phyloP scores from a whole-genome alignment of 805 yeast genomes.

The Pichia occidentalis region DNA sequence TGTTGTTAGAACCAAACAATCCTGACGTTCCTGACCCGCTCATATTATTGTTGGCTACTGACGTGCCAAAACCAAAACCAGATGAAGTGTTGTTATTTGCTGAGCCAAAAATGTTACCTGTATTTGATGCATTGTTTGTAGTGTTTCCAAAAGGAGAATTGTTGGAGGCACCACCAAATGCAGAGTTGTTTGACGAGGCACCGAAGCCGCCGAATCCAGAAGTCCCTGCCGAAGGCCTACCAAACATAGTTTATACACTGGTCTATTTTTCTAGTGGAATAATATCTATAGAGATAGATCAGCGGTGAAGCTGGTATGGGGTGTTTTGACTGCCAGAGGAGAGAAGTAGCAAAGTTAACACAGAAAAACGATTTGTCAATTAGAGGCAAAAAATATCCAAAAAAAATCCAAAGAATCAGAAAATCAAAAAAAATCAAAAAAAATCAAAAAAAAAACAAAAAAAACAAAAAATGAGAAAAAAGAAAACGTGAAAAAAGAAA shows the following conservation, averaged over 20 bases:
- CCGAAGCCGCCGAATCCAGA: conserved; percentile 47
- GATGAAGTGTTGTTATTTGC: conserved; percentile 6
- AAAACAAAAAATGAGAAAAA: no score
- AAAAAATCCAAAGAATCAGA: no score
- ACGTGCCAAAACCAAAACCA: conserved; percentile 16
- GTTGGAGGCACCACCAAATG: conserved; percentile 16
- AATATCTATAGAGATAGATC: no score
- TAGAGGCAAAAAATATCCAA: no score
- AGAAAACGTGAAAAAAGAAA: no score
- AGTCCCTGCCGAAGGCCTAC: conserved; percentile 33
- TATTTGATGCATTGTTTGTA: background rate
- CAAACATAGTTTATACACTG: conserved; percentile 35
- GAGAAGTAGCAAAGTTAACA: background rate
- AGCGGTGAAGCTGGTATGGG: no score
- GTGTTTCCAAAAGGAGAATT: conserved; percentile 25
- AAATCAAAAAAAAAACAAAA: no score
- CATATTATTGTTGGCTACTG: background rate
- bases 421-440: no score
- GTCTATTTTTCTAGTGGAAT: no score
- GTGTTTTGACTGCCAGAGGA: no score
- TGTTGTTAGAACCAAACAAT: conserved; percentile 9
- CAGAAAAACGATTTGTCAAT: no score
- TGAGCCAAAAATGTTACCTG: conserved; percentile 5
- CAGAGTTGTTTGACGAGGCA: background rate
- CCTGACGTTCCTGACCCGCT: no score